These are phyloP conservation scores for Cryphonectria nitschkei DNA, from an alignment of 2,329 filamentous ascomycete species.

Conservation along the genomic window DNA sequence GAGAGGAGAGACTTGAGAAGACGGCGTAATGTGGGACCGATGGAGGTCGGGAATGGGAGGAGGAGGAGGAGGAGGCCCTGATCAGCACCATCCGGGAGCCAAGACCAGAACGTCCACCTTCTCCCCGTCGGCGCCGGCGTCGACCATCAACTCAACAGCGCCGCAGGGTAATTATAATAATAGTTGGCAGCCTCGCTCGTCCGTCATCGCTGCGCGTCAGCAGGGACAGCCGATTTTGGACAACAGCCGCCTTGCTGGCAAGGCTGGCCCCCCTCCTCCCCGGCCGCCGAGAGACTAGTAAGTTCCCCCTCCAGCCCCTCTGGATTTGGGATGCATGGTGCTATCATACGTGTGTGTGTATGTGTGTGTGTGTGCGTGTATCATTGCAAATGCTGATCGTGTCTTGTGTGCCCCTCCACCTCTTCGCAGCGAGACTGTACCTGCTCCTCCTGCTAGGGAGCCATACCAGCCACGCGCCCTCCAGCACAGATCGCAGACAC, in stretches of 20 bases:
- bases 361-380: too few species aligned
- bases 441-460: neutral
- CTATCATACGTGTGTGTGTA: too few species aligned
- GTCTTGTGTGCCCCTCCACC: neutral
- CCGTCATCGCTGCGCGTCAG: slow-evolving; percentile 21
- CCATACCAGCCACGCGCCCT: slow-evolving; percentile 19
- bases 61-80: neutral
- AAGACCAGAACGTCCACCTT: slow-evolving; percentile 16
- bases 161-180: slow-evolving; percentile 6
- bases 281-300: slow-evolving; percentile 23
- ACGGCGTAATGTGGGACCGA: slow-evolving; percentile 17
- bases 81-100: neutral
- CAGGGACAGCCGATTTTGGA: slow-evolving; percentile 12
- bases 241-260: slow-evolving; percentile 13
- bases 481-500: slow-evolving; percentile 18
- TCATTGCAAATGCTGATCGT: slow-evolving; percentile 7
- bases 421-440: slow-evolving; percentile 11
- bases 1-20: neutral
- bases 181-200: slow-evolving; percentile 26
- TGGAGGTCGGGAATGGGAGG: slow-evolving; percentile 19
- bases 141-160: neutral
- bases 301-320: neutral
- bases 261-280: slow-evolving; percentile 22
- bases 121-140: neutral
- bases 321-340: neutral